These are phyloP conservation scores for Jackrogersella minutella DNA, from an alignment of 495 filamentous ascomycete genomes.

Conservation along the genomic window DNA sequence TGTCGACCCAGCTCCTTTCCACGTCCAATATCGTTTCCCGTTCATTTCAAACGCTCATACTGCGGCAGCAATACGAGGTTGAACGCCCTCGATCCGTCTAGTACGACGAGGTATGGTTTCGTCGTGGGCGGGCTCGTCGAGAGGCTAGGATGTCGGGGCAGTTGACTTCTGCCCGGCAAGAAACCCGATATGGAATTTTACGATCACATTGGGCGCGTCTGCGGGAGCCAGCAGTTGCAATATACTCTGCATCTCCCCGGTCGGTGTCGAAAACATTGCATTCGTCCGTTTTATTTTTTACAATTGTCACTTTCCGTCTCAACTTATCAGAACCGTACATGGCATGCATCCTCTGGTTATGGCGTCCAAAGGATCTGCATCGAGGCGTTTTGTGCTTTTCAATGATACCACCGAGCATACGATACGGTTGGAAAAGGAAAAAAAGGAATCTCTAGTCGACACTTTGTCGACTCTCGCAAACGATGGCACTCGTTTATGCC, in stretches of 20 bases:
- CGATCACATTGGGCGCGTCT: background rate
- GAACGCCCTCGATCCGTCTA: background rate
- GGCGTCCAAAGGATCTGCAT: constrained; percentile 41
- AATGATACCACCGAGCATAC: constrained; percentile 44
- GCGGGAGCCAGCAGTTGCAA: background rate
- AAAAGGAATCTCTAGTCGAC: background rate
- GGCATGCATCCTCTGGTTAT: constrained; percentile 20
- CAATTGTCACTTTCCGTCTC: constrained; percentile 9
- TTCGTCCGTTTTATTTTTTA: constrained; percentile 2
- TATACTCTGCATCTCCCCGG: background rate
- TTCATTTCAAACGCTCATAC: constrained; percentile 52
- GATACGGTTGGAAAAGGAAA: constrained; percentile 32
- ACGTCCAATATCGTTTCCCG: constrained; percentile 49
- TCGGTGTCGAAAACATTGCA: background rate
- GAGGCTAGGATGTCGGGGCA: background rate
- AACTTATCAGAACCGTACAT: constrained; percentile 19
- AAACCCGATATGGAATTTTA: background rate
- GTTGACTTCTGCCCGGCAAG: background rate
- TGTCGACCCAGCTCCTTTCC: constrained; percentile 42
- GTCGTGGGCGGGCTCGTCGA: background rate
- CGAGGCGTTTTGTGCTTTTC: constrained; percentile 28
- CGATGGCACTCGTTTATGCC: constrained; percentile 3
- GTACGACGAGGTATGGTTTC: background rate
- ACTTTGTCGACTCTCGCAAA: background rate
- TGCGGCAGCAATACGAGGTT: constrained; percentile 49